Evolutionary conservation across 305 asterid genomes (phyloP).

Genomic region (Fraxinus sp.): DNA sequence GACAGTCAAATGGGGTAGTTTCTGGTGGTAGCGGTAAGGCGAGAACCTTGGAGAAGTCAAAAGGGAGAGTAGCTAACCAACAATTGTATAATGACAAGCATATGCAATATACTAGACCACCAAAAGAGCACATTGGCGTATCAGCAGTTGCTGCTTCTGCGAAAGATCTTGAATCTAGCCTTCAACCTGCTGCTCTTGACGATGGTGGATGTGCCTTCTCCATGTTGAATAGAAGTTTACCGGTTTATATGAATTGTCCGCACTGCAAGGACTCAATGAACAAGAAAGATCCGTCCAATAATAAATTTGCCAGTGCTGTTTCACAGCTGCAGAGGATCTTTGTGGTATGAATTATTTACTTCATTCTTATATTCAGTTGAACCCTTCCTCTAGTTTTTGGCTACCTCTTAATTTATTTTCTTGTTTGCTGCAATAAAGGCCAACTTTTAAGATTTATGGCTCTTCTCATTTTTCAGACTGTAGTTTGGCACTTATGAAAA

Average conservation of each 20-base stretch:
- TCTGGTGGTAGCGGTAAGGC: slow-evolving; percentile 40
- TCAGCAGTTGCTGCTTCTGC: slow-evolving; percentile 30
- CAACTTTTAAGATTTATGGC: background rate
- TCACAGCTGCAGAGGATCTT: slow-evolving; percentile 97
- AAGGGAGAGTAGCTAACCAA: slow-evolving; percentile 50
- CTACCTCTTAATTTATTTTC: background rate
- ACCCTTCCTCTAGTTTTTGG: background rate
- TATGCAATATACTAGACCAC: slow-evolving; percentile 41
- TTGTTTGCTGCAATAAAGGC: background rate
- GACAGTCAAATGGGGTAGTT: slow-evolving; percentile 59
- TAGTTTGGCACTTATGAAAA: background rate
- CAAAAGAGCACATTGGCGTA: slow-evolving; percentile 39
- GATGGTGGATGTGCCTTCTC: slow-evolving; percentile 53
- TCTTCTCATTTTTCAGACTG: background rate
- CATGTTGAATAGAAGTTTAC: slow-evolving; percentile 65
- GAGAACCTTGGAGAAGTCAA: slow-evolving; percentile 56
- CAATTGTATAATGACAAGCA: slow-evolving; percentile 39
- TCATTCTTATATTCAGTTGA: background rate
- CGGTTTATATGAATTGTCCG: slow-evolving; percentile 91
- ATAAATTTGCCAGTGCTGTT: slow-evolving; percentile 67
- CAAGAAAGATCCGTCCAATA: slow-evolving; percentile 43
- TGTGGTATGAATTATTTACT: slow-evolving; percentile 50
- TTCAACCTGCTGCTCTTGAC: slow-evolving; percentile 43
- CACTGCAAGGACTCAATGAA: slow-evolving; percentile 55
- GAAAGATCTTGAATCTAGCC: slow-evolving; percentile 47